phyloP scores from a whole-genome alignment of 2,329 filamentous ascomycete species.

The Calonectria leucothoes region DNA sequence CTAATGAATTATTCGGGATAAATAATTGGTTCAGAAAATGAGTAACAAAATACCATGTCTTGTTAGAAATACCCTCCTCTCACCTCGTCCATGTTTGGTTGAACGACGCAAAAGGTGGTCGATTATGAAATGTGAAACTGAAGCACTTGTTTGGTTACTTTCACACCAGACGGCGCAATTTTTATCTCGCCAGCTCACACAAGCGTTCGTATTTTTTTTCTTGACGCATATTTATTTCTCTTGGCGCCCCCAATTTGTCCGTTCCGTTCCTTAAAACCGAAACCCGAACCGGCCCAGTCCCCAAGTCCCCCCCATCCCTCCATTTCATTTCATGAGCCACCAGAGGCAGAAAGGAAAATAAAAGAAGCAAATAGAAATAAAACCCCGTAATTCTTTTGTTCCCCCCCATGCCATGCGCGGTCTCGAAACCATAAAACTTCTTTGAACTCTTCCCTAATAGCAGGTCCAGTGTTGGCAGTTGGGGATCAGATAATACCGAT shows the following conservation, averaged over 20 bases:
- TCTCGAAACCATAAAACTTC: constrained; percentile 7
- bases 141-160: neutral
- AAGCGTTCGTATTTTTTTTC: neutral
- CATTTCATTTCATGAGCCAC: neutral
- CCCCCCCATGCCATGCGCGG: neutral
- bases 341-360: neutral
- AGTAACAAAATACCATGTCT: neutral
- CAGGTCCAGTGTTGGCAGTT: constrained; percentile 41
- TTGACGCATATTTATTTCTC: neutral
- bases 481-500: constrained; percentile 24
- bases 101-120: neutral
- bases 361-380: neutral
- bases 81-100: neutral
- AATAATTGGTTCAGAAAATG: neutral
- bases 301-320: too few relatives aligned
- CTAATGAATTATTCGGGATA: neutral
- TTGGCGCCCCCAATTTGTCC: neutral
- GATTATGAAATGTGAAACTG: constrained; percentile 15
- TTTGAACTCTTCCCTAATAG: constrained; percentile 22
- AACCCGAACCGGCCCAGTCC: neutral
- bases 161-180: neutral
- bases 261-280: constrained; percentile 12
- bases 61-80: neutral
- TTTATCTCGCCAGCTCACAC: neutral
- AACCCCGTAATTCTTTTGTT: neutral